A percentile compares a stretch with the other conserved stretches of the same genome.
These are phyloP conservation scores for Pittosporum tobira DNA, from an alignment of 129 eudicot species.

Conservation along the genomic window DNA sequence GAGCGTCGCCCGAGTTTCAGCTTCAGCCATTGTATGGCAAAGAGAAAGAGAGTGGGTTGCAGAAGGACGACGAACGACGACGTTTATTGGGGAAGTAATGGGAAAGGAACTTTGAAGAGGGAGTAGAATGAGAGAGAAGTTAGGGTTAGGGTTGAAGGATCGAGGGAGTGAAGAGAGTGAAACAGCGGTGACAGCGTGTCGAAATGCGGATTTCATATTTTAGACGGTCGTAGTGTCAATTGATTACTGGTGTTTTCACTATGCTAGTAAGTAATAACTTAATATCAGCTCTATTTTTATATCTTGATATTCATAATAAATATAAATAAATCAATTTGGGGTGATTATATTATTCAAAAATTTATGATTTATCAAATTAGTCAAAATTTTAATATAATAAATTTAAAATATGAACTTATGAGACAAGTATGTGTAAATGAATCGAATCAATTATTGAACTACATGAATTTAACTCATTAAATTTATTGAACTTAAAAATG, in stretches of 20 bases:
- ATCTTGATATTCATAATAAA: too few relatives aligned
- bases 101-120: conserved; percentile 13
- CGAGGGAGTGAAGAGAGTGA: conserved; percentile 17
- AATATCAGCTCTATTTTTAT: too few relatives aligned
- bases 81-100: conserved; percentile 6
- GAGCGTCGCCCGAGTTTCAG: conserved; percentile 22
- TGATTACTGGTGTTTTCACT: neutral
- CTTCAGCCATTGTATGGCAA: conserved; percentile 35
- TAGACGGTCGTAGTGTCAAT: neutral
- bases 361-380: too few relatives aligned
- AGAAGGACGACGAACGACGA: conserved; percentile 10
- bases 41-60: neutral
- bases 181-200: conserved; percentile 25
- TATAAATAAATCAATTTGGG: too few relatives aligned
- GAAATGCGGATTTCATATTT: conserved; percentile 34
- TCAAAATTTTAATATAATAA: too few relatives aligned
- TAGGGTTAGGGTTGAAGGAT: conserved; percentile 49
- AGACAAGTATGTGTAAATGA: too few relatives aligned
- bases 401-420: too few relatives aligned
- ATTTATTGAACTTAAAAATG: too few relatives aligned
- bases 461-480: too few relatives aligned
- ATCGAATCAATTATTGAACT: too few relatives aligned
- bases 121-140: neutral
- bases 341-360: too few relatives aligned
- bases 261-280: too few relatives aligned